Evolutionary conservation across 352 stramenopile genomes (phyloP).

Genomic region (Phytophthora foliorum): DNA sequence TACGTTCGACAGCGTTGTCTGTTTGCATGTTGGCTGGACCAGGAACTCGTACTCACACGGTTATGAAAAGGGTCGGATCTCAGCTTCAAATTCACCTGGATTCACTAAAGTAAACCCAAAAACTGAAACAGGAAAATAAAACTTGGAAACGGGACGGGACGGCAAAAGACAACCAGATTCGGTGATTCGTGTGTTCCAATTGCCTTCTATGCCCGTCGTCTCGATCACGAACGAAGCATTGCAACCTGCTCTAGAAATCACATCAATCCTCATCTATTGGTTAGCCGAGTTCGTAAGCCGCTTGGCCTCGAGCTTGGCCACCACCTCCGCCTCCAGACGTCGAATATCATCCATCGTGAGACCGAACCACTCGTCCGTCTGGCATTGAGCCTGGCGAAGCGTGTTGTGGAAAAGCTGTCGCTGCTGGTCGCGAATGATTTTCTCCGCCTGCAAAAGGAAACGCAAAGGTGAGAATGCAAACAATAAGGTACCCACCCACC

Average conservation of each 20-base stretch:
- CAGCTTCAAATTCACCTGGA: not conserved
- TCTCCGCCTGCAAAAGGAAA: conserved; percentile 58
- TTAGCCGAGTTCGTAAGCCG: conserved; percentile 55
- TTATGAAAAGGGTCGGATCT: not conserved
- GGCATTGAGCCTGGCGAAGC: conserved; percentile 76
- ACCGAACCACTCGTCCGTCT: conserved; percentile 86
- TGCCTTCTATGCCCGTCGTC: conserved; percentile 3
- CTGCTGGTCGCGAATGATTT: conserved; percentile 87
- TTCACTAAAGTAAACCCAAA: not conserved
- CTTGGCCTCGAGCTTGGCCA: conserved; percentile 83
- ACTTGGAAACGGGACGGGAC: not conserved
- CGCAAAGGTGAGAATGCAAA: not conserved
- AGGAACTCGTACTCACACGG: not conserved
- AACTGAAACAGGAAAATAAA: not conserved
- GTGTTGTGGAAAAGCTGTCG: conserved; percentile 85
- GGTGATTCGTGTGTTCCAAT: not conserved
- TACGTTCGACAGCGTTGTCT: not conserved
- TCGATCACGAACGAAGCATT: not conserved
- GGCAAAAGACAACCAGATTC: conserved; percentile 1
- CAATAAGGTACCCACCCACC: not conserved
- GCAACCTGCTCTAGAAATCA: conserved; percentile 1
- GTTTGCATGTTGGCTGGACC: not conserved
- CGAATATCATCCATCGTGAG: conserved; percentile 90
- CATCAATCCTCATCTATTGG: conserved; percentile 37
- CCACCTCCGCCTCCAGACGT: conserved; percentile 75